These are phyloP conservation scores for Abortiporus biennis DNA, from an alignment of 1,284 basidiomycete genomes.

Conservation along the genomic window DNA sequence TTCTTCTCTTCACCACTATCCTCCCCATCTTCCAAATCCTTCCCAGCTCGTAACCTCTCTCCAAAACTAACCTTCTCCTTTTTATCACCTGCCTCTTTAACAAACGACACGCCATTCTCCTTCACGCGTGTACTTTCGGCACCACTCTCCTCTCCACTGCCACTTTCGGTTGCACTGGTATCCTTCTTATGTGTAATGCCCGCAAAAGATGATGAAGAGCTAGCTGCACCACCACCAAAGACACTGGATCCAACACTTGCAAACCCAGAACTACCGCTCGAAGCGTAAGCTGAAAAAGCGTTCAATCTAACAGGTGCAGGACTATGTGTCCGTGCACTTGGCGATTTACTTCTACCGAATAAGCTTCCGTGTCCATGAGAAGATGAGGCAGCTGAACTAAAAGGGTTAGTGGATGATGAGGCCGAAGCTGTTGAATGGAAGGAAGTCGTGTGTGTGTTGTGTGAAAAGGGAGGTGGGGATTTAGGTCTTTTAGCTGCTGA, in stretches of 20 bases:
- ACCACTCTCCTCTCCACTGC: constrained; percentile 13
- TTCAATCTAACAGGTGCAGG: neutral
- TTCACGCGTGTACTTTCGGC: no score
- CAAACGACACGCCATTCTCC: no score
- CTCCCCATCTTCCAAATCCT: constrained; percentile 27
- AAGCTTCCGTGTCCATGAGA: neutral
- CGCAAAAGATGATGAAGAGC: neutral
- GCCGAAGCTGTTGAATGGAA: neutral
- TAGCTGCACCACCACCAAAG: constrained; percentile 1
- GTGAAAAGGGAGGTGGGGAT: constrained; percentile 20
- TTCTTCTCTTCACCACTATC: constrained; percentile 47
- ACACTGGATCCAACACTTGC: neutral
- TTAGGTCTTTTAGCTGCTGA: constrained; percentile 31
- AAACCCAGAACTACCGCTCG: neutral
- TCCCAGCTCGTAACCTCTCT: constrained; percentile 52
- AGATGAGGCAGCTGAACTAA: constrained; percentile 61
- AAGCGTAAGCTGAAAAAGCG: constrained; percentile 1
- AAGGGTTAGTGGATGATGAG: constrained; percentile 35
- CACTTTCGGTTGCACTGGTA: constrained; percentile 3
- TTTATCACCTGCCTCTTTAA: constrained; percentile 26
- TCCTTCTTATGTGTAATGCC: neutral
- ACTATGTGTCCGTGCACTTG: neutral
- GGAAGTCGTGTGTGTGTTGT: neutral
- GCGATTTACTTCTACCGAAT: neutral
- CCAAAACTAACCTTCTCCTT: constrained; percentile 40